phyloP scores from a whole-genome alignment of 2,329 filamentous ascomycete species.

The Pseudovirgaria hyperparasitica region DNA sequence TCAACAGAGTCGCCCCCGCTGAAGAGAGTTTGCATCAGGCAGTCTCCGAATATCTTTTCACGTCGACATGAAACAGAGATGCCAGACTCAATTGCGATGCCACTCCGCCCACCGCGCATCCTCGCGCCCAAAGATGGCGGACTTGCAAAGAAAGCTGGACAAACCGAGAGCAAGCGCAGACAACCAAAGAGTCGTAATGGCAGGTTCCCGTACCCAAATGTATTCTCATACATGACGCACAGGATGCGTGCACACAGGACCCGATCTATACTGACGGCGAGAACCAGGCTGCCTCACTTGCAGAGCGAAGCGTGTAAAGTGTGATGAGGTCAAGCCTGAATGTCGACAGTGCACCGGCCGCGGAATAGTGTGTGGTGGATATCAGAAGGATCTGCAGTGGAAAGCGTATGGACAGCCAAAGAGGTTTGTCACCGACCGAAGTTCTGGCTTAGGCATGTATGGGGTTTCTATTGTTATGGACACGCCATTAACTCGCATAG shows the following conservation, averaged over 20 bases:
- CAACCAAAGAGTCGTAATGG: constrained; percentile 67
- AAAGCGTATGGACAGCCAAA: constrained; percentile 31
- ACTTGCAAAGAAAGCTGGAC: too few relatives aligned
- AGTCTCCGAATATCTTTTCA: too few relatives aligned
- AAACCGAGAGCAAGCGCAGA: too few relatives aligned
- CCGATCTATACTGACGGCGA: constrained; percentile 10
- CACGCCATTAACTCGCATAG: constrained; percentile 1
- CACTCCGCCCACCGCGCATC: too few relatives aligned
- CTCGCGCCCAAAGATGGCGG: too few relatives aligned
- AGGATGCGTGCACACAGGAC: too few relatives aligned
- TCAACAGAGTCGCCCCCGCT: too few relatives aligned
- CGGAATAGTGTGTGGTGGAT: constrained; percentile 55
- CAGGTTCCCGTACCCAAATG: constrained; percentile 34
- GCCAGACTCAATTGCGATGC: too few relatives aligned
- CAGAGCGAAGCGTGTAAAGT: constrained; percentile 61
- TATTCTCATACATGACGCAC: too few relatives aligned
- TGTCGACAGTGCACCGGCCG: constrained; percentile 55
- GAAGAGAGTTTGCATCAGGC: too few relatives aligned
- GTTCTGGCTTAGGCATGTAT: background rate
- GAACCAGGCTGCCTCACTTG: constrained; percentile 55
- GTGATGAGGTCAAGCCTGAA: constrained; percentile 57
- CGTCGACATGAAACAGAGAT: too few relatives aligned
- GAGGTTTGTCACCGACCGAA: constrained; percentile 25
- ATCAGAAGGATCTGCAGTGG: constrained; percentile 69
- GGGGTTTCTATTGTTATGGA: constrained; percentile 1